Conservation (phyloP, 495 filamentous ascomycete species). For the Extremus antarcticus region DNA sequence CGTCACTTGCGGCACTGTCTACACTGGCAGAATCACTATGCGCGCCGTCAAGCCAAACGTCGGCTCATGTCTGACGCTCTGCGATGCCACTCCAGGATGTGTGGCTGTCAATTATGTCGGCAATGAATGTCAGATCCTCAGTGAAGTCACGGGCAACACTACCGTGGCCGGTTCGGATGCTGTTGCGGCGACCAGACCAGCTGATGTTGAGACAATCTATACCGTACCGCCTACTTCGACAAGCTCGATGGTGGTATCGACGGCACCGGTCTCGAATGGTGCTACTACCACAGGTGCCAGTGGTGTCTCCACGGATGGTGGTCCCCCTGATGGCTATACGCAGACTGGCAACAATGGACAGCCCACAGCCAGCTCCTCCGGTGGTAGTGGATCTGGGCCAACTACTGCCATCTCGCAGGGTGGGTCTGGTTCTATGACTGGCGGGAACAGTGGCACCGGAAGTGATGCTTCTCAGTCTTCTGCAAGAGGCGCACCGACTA, state of each 20-base stretch:
- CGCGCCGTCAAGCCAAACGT: constrained; percentile 5
- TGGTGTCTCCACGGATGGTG: background rate
- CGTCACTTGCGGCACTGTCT: constrained; percentile 2
- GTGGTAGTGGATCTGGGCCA: background rate
- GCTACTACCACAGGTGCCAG: constrained; percentile 4
- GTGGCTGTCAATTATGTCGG: constrained; percentile 8
- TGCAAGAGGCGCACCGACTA: background rate
- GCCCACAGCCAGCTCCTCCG: background rate
- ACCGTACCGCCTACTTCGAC: constrained; percentile 7
- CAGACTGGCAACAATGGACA: background rate
- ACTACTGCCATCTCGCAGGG: no score
- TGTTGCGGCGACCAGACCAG: constrained; percentile 5
- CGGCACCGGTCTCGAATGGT: background rate
- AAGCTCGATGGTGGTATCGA: background rate
- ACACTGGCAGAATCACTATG: constrained; percentile 1
- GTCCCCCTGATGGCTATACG: background rate
- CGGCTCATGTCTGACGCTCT: constrained; percentile 2
- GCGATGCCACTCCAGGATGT: constrained; percentile 6
- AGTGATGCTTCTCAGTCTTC: background rate
- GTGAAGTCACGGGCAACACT: background rate
- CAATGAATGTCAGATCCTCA: constrained; percentile 5
- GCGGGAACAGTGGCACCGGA: background rate
- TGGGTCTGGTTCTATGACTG: no score
- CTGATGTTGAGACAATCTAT: constrained; percentile 5
- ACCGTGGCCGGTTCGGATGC: constrained; percentile 4